Percentiles rank a stretch among this genome's conserved stretches.
phyloP scores from a whole-genome alignment of 1,284 basidiomycete genomes.

The Tylopilus sp. region DNA sequence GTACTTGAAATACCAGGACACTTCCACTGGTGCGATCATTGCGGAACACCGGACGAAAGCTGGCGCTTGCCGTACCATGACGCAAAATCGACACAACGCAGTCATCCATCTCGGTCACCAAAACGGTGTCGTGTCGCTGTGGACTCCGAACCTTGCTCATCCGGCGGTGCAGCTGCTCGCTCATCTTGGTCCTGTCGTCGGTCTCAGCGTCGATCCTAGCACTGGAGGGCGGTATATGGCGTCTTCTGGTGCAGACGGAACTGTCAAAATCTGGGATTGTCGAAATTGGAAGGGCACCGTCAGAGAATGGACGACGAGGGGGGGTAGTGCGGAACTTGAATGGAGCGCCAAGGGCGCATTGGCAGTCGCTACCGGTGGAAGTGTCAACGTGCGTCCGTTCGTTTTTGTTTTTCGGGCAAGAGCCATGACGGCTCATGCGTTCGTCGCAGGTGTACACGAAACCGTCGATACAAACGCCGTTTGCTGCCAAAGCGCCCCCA shows the following conservation, averaged over 20 bases:
- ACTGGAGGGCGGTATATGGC: conserved; percentile 87
- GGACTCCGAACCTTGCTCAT: conserved; percentile 92
- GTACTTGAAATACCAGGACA: conserved; percentile 96
- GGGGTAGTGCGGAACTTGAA: conserved; percentile 59
- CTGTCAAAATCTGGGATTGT: conserved; percentile 94
- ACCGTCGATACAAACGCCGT: conserved; percentile 59
- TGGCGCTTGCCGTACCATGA: conserved; percentile 83
- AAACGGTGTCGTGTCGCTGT: conserved; percentile 89
- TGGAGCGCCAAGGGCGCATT: conserved; percentile 84
- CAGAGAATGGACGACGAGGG: conserved; percentile 74
- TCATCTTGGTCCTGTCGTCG: conserved; percentile 84
- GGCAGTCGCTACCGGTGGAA: conserved; percentile 77
- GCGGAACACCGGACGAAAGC: conserved; percentile 89
- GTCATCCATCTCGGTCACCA: conserved; percentile 93
- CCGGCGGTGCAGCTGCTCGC: conserved; percentile 91
- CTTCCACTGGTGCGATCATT: conserved; percentile 87
- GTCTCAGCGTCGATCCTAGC: conserved; percentile 81
- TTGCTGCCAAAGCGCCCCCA: conserved; percentile 53
- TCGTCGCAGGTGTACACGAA: conserved; percentile 58
- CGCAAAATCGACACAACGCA: conserved; percentile 89
- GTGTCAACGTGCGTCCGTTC: conserved; percentile 65
- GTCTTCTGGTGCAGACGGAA: conserved; percentile 84
- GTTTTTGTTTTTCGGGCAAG: neutral
- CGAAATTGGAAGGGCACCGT: conserved; percentile 90
- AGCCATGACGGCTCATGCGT: neutral